Percentiles rank a stretch among this genome's conserved stretches.
Evolutionary conservation across 768 basidiomycete species (phyloP).

Genomic region (Hortiboletus flavorubellus): DNA sequence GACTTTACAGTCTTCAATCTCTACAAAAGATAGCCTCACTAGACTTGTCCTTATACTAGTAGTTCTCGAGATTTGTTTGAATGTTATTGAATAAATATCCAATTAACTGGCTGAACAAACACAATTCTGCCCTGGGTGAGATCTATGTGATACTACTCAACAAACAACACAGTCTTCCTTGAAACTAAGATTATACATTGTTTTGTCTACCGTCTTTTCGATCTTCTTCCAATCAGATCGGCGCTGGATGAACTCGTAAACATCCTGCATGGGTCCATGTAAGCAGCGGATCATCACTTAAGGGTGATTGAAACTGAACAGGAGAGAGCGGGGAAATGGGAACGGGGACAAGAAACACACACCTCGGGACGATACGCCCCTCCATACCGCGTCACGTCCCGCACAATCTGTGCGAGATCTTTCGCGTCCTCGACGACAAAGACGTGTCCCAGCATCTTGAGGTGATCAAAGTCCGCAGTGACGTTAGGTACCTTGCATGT

Average conservation of each 20-base stretch:
- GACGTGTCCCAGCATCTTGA: constrained; percentile 97
- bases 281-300: not conserved
- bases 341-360: constrained; percentile 6
- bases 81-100: too few relatives aligned
- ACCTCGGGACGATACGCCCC: constrained; percentile 95
- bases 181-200: constrained; percentile 91
- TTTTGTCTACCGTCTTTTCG: constrained; percentile 92
- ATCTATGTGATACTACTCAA: constrained; percentile 12
- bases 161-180: constrained; percentile 81
- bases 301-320: too few relatives aligned
- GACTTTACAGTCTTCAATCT: too few relatives aligned
- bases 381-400: constrained; percentile 94
- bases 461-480: constrained; percentile 83
- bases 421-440: constrained; percentile 95
- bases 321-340: not conserved
- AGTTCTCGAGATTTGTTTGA: too few relatives aligned
- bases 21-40: too few relatives aligned
- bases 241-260: constrained; percentile 95
- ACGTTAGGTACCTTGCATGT: constrained; percentile 63
- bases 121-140: too few relatives aligned
- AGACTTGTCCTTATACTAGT: too few relatives aligned
- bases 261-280: constrained; percentile 48
- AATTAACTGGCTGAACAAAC: too few relatives aligned
- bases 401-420: constrained; percentile 92
- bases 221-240: constrained; percentile 99